phyloP scores from a whole-genome alignment of 805 yeast genomes.

The Candida quercuum region DNA sequence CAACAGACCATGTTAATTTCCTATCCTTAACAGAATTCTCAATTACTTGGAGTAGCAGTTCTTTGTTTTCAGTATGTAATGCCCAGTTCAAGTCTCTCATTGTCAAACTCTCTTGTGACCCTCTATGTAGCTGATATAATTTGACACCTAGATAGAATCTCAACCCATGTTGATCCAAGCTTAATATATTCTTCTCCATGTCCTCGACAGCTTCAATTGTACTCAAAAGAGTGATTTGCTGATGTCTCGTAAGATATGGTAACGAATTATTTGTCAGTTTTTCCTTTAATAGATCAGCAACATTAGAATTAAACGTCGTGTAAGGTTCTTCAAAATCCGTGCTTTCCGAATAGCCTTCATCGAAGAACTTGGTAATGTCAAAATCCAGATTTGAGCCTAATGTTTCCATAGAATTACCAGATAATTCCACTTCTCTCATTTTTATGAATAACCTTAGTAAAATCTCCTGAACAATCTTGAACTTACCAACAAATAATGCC shows the following conservation, averaged over 20 bases:
- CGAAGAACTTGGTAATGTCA: conserved; percentile 24
- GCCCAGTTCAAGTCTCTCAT: conserved; percentile 91
- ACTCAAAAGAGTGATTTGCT: conserved; percentile 75
- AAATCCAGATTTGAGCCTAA: conserved; percentile 27
- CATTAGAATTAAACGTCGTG: conserved; percentile 33
- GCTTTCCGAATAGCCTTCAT: background rate
- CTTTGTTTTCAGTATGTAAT: conserved; percentile 73
- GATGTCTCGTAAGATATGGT: conserved; percentile 85
- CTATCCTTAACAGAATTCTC: conserved; percentile 34
- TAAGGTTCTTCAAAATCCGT: conserved; percentile 31
- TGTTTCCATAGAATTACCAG: conserved; percentile 18
- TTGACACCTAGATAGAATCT: conserved; percentile 68
- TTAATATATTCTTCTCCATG: conserved; percentile 36
- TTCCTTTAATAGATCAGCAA: conserved; percentile 47
- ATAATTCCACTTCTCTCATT: conserved; percentile 50
- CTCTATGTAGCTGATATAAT: conserved; percentile 51
- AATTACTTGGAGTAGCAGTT: conserved; percentile 49
- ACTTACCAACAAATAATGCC: conserved; percentile 56
- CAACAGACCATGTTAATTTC: conserved; percentile 54
- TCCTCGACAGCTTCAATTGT: conserved; percentile 60
- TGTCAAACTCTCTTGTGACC: conserved; percentile 46
- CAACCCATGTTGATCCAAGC: conserved; percentile 50
- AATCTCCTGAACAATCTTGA: conserved; percentile 49
- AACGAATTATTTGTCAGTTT: conserved; percentile 59
- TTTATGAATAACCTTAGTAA: conserved; percentile 46